A percentile compares a stretch with the other conserved stretches of the same genome.
phyloP scores from a whole-genome alignment of 768 basidiomycete species.

The Xanthoconium stramineum region DNA sequence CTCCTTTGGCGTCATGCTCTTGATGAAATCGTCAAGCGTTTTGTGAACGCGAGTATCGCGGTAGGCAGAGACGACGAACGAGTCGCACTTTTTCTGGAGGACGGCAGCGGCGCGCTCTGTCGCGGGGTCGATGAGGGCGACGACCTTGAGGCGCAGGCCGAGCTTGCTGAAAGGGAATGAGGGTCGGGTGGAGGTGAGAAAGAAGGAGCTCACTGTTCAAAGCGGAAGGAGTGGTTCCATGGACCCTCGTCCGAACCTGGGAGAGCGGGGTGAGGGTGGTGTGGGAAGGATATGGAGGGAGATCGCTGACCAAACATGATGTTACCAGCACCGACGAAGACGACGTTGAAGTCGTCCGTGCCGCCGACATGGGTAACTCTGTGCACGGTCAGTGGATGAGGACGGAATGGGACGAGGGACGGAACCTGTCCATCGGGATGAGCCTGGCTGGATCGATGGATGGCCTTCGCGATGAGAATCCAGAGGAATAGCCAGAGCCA shows the following conservation, averaged over 20 bases:
- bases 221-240: slow-evolving; percentile 91
- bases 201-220: slow-evolving; percentile 65
- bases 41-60: slow-evolving; percentile 82
- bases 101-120: slow-evolving; percentile 75
- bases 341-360: slow-evolving; percentile 82
- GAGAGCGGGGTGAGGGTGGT: slow-evolving; percentile 4
- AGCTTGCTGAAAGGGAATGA: slow-evolving; percentile 64
- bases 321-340: slow-evolving; percentile 94
- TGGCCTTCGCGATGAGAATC: slow-evolving; percentile 55
- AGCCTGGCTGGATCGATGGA: slow-evolving; percentile 79
- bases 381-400: slow-evolving; percentile 14
- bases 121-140: slow-evolving; percentile 91
- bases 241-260: slow-evolving; percentile 84
- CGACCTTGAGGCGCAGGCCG: slow-evolving; percentile 91
- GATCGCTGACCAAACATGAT: slow-evolving; percentile 87
- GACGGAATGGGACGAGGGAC: slow-evolving; percentile 3
- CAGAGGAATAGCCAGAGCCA: slow-evolving; percentile 42
- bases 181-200: background rate
- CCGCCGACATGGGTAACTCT: slow-evolving; percentile 54
- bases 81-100: slow-evolving; percentile 86
- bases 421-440: slow-evolving; percentile 77
- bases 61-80: slow-evolving; percentile 93
- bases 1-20: slow-evolving; percentile 59
- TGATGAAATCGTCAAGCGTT: slow-evolving; percentile 81
- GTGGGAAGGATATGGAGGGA: background rate